A percentile compares a stretch with the other conserved stretches of the same genome.
phyloP scores from a whole-genome alignment of 2,329 filamentous ascomycete genomes.

The Aspergillus ruber region DNA sequence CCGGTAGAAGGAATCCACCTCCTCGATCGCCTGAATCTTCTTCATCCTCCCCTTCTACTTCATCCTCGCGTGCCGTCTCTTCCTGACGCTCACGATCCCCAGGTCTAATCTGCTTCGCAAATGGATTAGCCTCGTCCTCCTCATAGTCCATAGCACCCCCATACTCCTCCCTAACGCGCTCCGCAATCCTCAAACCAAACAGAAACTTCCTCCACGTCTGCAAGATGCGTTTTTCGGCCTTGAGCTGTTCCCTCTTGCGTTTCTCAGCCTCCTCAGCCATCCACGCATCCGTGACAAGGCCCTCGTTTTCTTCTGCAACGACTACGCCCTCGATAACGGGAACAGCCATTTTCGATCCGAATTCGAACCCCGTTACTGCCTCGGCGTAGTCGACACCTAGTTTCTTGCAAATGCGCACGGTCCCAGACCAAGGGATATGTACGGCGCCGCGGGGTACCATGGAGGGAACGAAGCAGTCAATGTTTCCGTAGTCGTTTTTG shows the following conservation, averaged over 20 bases:
- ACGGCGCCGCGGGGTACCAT: constrained; percentile 85
- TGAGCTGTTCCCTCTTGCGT: constrained; percentile 72
- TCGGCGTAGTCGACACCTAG: constrained; percentile 85
- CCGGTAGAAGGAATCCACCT: constrained; percentile 27
- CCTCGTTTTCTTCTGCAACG: constrained; percentile 71
- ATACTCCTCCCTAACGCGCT: constrained; percentile 71
- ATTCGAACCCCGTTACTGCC: constrained; percentile 93
- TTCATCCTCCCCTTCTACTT: constrained; percentile 10
- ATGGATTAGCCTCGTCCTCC: constrained; percentile 30
- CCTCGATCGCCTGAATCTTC: constrained; percentile 19
- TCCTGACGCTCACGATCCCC: constrained; percentile 5
- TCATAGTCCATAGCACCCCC: constrained; percentile 44
- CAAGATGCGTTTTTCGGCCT: constrained; percentile 67
- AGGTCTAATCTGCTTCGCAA: constrained; percentile 13
- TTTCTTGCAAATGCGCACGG: constrained; percentile 72
- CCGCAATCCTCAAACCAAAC: constrained; percentile 74
- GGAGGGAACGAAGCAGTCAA: constrained; percentile 86
- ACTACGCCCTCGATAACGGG: constrained; percentile 89
- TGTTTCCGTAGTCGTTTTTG: constrained; percentile 92
- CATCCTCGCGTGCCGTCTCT: constrained; percentile 6
- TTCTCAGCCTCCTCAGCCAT: constrained; percentile 69
- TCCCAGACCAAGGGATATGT: constrained; percentile 74
- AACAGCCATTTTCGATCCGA: constrained; percentile 88
- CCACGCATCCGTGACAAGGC: constrained; percentile 69
- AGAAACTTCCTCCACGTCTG: constrained; percentile 80